Conservation (phyloP, 2,329 filamentous ascomycete species). For the Sclerotinia trifoliorum region DNA sequence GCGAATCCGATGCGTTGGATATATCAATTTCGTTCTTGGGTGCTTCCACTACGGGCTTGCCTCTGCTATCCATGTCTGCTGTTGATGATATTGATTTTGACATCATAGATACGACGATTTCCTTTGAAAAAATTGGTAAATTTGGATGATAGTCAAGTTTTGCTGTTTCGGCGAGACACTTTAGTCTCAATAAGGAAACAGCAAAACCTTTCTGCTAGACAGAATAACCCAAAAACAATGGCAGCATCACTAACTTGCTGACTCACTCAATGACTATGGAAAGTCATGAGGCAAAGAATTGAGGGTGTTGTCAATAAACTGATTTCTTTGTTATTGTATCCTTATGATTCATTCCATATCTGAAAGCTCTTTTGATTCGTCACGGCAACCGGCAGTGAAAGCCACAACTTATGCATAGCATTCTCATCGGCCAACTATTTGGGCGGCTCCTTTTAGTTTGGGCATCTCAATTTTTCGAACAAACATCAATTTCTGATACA, state of each 20-base stretch:
- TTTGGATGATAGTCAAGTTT: background rate
- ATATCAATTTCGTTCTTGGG: background rate
- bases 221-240: background rate
- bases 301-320: background rate
- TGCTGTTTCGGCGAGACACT: background rate
- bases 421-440: background rate
- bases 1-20: background rate
- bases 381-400: background rate
- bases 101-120: too few species aligned
- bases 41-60: background rate
- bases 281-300: background rate
- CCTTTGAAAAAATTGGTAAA: background rate
- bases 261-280: background rate
- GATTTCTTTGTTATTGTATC: conserved; percentile 4
- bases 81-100: background rate
- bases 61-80: background rate
- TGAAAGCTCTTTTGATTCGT: conserved; percentile 6
- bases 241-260: background rate
- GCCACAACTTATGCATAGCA: background rate
- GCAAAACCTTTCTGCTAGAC: background rate
- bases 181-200: background rate
- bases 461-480: background rate
- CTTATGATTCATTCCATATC: background rate
- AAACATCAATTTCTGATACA: background rate
- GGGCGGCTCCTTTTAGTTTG: background rate